Evolutionary conservation across 345 rosid genomes (phyloP).

Genomic region (Raphanus raphanistrum): DNA sequence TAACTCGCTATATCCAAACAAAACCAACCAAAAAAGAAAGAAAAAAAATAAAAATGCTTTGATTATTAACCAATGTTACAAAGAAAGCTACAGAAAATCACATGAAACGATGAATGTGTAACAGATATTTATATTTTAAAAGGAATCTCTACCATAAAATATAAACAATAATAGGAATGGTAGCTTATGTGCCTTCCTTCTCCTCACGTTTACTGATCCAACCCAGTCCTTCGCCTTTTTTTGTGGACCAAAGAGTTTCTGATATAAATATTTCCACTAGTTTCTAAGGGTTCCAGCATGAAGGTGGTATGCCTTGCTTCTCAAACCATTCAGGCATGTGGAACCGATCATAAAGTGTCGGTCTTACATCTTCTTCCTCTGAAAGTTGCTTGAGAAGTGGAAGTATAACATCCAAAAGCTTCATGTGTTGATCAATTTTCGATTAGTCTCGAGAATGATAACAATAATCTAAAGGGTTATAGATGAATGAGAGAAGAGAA

Average conservation of each 20-base stretch:
- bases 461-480: neutral
- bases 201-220: slow-evolving; percentile 22
- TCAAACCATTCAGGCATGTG: slow-evolving; percentile 97
- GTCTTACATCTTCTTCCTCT: slow-evolving; percentile 74
- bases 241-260: neutral
- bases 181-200: slow-evolving; percentile 30
- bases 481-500: neutral
- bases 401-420: slow-evolving; percentile 92
- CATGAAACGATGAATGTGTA: slow-evolving; percentile 27
- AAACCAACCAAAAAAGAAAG: neutral
- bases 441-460: slow-evolving; percentile 2
- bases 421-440: neutral
- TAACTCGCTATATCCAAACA: neutral
- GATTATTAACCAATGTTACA: slow-evolving; percentile 34
- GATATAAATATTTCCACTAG: neutral
- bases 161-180: slow-evolving; percentile 34
- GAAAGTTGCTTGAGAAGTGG: slow-evolving; percentile 91
- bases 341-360: slow-evolving; percentile 69
- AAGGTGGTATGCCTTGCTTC: slow-evolving; percentile 84
- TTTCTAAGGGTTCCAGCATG: slow-evolving; percentile 43
- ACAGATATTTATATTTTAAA: slow-evolving; percentile 1
- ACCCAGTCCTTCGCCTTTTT: slow-evolving; percentile 11
- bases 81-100: slow-evolving; percentile 22
- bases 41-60: neutral
- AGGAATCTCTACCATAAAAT: slow-evolving; percentile 33